Conservation (phyloP, 2,329 filamentous ascomycete genomes). For the Raffaelea deltoideospora region DNA sequence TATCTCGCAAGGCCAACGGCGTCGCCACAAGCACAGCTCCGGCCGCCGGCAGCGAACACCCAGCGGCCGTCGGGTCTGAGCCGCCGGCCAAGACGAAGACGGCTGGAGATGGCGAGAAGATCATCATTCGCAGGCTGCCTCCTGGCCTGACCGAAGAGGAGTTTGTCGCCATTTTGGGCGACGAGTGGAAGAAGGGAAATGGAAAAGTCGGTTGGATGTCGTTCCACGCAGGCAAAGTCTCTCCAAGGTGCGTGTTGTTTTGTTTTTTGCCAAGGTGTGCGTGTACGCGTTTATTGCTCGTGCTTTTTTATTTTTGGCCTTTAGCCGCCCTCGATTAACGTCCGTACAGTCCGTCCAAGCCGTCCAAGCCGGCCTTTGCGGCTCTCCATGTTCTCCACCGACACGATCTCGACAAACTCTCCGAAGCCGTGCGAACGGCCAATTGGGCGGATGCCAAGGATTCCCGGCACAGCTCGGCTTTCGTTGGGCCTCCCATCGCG, state of each 20-base stretch:
- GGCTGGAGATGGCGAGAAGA: conserved; percentile 56
- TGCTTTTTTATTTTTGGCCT: too few relatives aligned
- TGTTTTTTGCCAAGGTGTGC: neutral
- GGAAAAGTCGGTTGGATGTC: conserved; percentile 76
- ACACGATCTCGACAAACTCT: conserved; percentile 50
- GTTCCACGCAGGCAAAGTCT: conserved; percentile 54
- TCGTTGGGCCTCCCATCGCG: conserved; percentile 64
- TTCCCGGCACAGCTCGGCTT: conserved; percentile 52
- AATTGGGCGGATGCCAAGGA: conserved; percentile 72
- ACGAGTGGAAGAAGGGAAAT: conserved; percentile 66
- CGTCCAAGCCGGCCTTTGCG: conserved; percentile 63
- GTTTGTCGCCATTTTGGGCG: conserved; percentile 55
- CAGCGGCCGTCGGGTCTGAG: conserved; percentile 22
- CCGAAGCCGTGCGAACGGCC: conserved; percentile 51
- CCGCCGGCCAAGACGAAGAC: conserved; percentile 31
- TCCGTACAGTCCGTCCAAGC: conserved; percentile 56
- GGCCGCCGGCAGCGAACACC: conserved; percentile 16
- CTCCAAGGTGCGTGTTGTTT: conserved; percentile 54
- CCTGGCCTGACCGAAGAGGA: conserved; percentile 72
- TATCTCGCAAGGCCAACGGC: conserved; percentile 31
- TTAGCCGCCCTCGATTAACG: neutral
- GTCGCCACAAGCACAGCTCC: conserved; percentile 28
- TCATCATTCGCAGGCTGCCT: conserved; percentile 70
- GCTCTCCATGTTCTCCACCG: conserved; percentile 71
- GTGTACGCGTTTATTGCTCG: too few relatives aligned